Evolutionary conservation across 2,329 filamentous ascomycete genomes (phyloP), one percentile per base, ranked within the genome.

Genomic region (Aquanectria penicillioides): DNA sequence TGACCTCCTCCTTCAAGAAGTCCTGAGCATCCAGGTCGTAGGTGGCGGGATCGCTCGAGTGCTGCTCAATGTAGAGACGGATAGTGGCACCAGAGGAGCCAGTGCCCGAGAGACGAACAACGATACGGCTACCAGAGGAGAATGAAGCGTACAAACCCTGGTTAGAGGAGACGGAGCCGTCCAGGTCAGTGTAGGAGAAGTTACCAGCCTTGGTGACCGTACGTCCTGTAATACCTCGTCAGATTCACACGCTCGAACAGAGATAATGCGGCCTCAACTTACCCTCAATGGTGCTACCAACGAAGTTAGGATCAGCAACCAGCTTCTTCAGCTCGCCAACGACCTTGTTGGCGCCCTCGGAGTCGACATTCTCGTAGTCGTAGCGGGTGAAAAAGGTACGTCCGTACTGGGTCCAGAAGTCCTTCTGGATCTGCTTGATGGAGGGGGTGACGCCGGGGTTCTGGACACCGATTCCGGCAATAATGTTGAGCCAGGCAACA

Each of bases 331-430:
- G 84, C 71, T 92, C 89, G 55, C 87, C 89, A 40, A 97, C 90
- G 58, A 99, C 89, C 81, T 97, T 94, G 81, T 91, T 91, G 63
- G 95, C 95, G 34, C 92, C 94, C 8, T 94, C 93, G 41, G 89
- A 90, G 81, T 97, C 93, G 66, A 97, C 93, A 69, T 96, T 87
- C 81, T 99, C 95, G 80, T 97, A 99, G 80, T 99, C 95, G 80
- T 98, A 98, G 64, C 95, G 92, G 37, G 95, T 99, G 86, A 99
- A 99, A 85, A 98, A 99, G 26, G 94, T 97, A 59, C 95, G 93
- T 72, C 95, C 95, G 77, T 99, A 99, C 56, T 88, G 92, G 72
- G 87, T 86, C 95, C 95, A 99, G 86, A 99, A 98, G 75, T 97
- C 93, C 71, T 93, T 88, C 81, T 99, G 95, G 76, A 99, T 97